Conservation (phyloP, 495 filamentous ascomycete genomes). For the Annulohypoxylon nitens region DNA sequence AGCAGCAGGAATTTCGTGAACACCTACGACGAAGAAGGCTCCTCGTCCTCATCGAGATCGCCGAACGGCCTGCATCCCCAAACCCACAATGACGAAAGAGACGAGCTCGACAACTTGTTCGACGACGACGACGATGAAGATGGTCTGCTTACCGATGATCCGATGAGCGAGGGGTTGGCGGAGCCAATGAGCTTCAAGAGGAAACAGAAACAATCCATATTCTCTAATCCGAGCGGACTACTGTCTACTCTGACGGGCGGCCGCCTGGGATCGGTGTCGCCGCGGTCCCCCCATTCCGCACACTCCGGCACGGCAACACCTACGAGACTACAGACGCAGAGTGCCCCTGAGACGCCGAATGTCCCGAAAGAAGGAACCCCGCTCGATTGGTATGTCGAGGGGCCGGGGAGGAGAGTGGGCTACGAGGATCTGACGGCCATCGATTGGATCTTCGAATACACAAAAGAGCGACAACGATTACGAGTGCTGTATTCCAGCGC, state of each 20-base stretch:
- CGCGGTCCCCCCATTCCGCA: slow-evolving; percentile 39
- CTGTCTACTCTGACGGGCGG: slow-evolving; percentile 68
- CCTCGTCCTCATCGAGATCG: slow-evolving; percentile 50
- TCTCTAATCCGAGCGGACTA: slow-evolving; percentile 65
- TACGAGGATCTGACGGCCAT: slow-evolving; percentile 98
- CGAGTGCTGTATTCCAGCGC: slow-evolving; percentile 77
- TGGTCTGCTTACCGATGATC: slow-evolving; percentile 61
- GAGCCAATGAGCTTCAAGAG: slow-evolving; percentile 85
- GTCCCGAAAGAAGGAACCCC: slow-evolving; percentile 72
- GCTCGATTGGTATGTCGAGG: slow-evolving; percentile 91
- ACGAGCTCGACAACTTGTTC: slow-evolving; percentile 62
- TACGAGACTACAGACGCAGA: slow-evolving; percentile 36
- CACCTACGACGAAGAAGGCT: slow-evolving; percentile 46
- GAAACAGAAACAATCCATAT: slow-evolving; percentile 72
- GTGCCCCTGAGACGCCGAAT: slow-evolving; percentile 22
- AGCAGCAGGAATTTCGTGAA: slow-evolving; percentile 52
- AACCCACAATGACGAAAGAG: slow-evolving; percentile 53
- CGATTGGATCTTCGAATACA: slow-evolving; percentile 99
- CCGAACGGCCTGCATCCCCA: slow-evolving; percentile 45
- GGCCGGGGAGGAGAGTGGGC: slow-evolving; percentile 88
- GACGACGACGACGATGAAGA: slow-evolving; percentile 56
- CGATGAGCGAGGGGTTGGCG: slow-evolving; percentile 62
- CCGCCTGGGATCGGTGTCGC: slow-evolving; percentile 37
- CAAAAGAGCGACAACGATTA: slow-evolving; percentile 91
- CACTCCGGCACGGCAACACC: slow-evolving; percentile 40